Base-by-base conservation (phyloP, 352 stramenopile genomes). In the Pythium brassicae region DNA sequence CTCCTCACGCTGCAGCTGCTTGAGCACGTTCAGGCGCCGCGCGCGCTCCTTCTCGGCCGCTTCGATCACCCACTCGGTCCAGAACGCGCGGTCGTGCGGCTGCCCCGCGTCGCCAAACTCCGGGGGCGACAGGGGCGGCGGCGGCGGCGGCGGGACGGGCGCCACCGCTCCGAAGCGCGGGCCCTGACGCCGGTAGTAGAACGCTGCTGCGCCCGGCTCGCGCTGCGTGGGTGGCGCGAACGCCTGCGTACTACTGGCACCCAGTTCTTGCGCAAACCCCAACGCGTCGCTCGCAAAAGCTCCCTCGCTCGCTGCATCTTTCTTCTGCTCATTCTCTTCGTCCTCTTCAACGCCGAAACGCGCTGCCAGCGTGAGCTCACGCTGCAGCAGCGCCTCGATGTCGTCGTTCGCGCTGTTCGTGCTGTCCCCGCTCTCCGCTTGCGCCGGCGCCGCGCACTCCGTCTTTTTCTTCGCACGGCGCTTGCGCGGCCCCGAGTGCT, bases 61-160 rank as follows among this genome's bases (percentile, higher is more conserved):
- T 39, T 88, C 76, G 48, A 94, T 92, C 35, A 87, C 84, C 74
- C 74, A 94, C 42, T 83, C 62, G 7, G 81, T 91, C 84, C 84
- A 94, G 59, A 89, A 94, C 4, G 75, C 70, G 8, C 81, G 78
- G 57, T 91, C 81, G 17, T 68, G 52, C 10, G 39, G 1, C 17
- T 45, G 39, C 6, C 15, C n/a, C 2, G 50, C n/a, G 25, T 51
- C 40, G 15, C 19, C 32, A 8, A 50, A 32, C 39, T 56, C 58
- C 7, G 19, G 27, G 1, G 26, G 42, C 14, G 20, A 27, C 11
- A 34, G 32, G 3, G 51, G 23, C 6, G 34, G 4, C 34, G 27
- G 20, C 6, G 26, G 4, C 12, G 45, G 27, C 20, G 26, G 26
- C 14, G 59, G 27, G 32, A 37, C 32, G 14, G 14, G 32, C 32